Base-by-base conservation (phyloP, 2,329 filamentous ascomycete genomes). In the Arthroderma uncinatum region DNA sequence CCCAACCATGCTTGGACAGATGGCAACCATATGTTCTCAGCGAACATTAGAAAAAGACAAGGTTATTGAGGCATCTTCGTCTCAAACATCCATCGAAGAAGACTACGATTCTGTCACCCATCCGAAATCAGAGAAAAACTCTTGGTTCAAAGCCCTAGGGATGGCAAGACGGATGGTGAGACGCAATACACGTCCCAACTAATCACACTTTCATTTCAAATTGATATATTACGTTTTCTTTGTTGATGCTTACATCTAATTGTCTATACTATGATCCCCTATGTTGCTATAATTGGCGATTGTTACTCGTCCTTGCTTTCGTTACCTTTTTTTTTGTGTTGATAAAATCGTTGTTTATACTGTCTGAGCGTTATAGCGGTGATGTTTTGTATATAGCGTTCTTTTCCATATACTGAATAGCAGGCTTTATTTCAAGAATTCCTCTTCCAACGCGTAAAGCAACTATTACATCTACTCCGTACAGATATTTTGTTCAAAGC, bases 1-100 rank as follows among this genome's bases (percentile, higher is more conserved):
- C 12, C 69, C 72, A 0, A 72, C 71, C 1, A 71, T 74, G 67
- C 62, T 73, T 8, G 71, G 70, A 0, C 71, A 73, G 56, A 69
- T 74, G 66, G 70, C 67, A 9, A 68, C 56, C 7, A 56, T 61
- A 58, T 61, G 59, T 48, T 33, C 59, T 16, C 54, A 59, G 21
- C 55, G 57, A 21, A 34, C 50, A 25, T 50, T 56, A 10, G 40
- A 57, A 23, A 47, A 53, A 12, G 54, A 56, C 30, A 56, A 52
- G 33, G 53, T 8, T 36, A 44, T 42, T 4, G 39, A 50, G 14
- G 33, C 40, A 0, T 40, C 25, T 8, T 39, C 54, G 4, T 60
- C 59, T 21, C 34, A 53, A 21, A 47, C 57, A 30, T 60, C 59
- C 12, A 39, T 60, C 12, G 53, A 58, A 21, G 59, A 60, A 30